phyloP scores from a whole-genome alignment of 257 asterid species.

The Solanum verrucosum region DNA sequence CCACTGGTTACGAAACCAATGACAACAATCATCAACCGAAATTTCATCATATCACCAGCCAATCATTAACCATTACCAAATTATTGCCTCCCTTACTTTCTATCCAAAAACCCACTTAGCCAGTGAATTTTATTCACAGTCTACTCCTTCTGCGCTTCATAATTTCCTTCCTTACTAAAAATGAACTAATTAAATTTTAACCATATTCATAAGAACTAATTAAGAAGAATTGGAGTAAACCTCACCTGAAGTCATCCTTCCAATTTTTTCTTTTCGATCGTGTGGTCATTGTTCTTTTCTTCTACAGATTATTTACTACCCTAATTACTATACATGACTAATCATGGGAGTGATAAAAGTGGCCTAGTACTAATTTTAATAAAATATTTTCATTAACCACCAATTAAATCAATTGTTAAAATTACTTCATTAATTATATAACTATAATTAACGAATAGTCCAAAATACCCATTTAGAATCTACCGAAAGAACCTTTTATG shows the following conservation, averaged over 20 bases:
- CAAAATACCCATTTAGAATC: too few relatives aligned
- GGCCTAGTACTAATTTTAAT: neutral
- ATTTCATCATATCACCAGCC: neutral
- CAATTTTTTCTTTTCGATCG: neutral
- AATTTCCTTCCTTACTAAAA: too few relatives aligned
- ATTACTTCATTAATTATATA: too few relatives aligned
- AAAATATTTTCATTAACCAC: neutral
- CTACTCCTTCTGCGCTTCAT: neutral
- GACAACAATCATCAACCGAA: neutral
- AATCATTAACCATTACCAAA: neutral
- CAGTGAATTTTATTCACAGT: neutral
- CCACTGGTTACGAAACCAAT: too few relatives aligned
- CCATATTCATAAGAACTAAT: too few relatives aligned
- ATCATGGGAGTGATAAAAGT: neutral
- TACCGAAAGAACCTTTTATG: too few relatives aligned
- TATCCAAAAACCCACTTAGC: neutral
- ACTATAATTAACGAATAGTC: too few relatives aligned
- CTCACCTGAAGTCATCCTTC: neutral
- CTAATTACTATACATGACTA: neutral
- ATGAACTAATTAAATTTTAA: too few relatives aligned
- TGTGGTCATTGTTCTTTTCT: neutral
- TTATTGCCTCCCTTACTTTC: neutral
- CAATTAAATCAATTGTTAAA: too few relatives aligned
- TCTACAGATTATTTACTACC: too few relatives aligned
- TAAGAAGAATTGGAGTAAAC: neutral